Evolutionary conservation across 768 basidiomycete genomes (phyloP).

Genomic region (Rhodocollybia butyracea): DNA sequence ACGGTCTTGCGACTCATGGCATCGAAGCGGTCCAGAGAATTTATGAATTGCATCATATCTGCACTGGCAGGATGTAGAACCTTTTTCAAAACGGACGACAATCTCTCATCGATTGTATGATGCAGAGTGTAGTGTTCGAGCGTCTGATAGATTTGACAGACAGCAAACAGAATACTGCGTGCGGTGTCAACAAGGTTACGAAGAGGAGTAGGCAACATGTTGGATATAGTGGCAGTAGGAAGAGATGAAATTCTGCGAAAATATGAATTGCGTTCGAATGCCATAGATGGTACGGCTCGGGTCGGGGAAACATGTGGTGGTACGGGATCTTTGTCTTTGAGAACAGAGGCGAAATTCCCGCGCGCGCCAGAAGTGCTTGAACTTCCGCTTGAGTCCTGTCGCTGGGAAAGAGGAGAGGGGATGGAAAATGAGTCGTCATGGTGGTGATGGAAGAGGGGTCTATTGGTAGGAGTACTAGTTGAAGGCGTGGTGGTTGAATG

Average conservation of each 20-base stretch:
- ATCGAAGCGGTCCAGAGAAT: constrained; percentile 90
- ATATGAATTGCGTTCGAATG: constrained; percentile 86
- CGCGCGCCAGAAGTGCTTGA: constrained; percentile 25
- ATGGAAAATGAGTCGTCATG: constrained; percentile 28
- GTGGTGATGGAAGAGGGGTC: constrained; percentile 13
- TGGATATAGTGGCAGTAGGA: constrained; percentile 55
- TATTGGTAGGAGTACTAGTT: constrained; percentile 13
- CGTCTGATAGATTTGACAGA: constrained; percentile 88
- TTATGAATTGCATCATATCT: constrained; percentile 82
- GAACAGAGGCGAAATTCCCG: constrained; percentile 13
- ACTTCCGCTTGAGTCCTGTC: constrained; percentile 44
- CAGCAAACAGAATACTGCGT: constrained; percentile 87
- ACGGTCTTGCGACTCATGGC: constrained; percentile 62
- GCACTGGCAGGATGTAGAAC: constrained; percentile 82
- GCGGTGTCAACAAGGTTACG: constrained; percentile 79
- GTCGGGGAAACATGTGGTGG: constrained; percentile 36
- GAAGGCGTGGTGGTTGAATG: neutral
- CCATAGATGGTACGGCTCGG: constrained; percentile 54
- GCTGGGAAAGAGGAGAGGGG: constrained; percentile 36
- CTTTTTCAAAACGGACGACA: constrained; percentile 76
- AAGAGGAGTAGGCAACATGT: constrained; percentile 67
- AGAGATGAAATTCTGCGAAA: constrained; percentile 88
- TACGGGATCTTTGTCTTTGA: constrained; percentile 23
- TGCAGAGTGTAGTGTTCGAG: constrained; percentile 78
- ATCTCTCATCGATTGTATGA: constrained; percentile 78